These are phyloP conservation scores for Citrus sinensis DNA, from an alignment of 345 rosid genomes.

Conservation along the genomic window DVS_A1.0 CM039169.1:21280001-21280500, in stretches of 20 bases:
- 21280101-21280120: conserved; percentile 28
- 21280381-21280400: not conserved
- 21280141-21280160: conserved; percentile 31
- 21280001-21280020: conserved; percentile 21
- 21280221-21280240: not conserved
- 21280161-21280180: too few relatives aligned
- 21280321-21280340: conserved; percentile 24
- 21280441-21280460: not conserved
- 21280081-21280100: not conserved
- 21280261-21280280: not conserved
- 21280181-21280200: not conserved
- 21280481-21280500: too few relatives aligned
- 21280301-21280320: not conserved
- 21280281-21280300: not conserved
- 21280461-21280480: not conserved
- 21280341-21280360: conserved; percentile 31
- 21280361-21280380: conserved; percentile 9
- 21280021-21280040: not conserved
- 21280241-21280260: conserved; percentile 4
- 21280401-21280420: not conserved
- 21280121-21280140: conserved; percentile 59
- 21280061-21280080: conserved; percentile 27
- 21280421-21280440: not conserved
- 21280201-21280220: not conserved
- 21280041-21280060: conserved; percentile 21